Evolutionary conservation across 306 rosid genomes (phyloP).

Genomic region (Fagus crenata): DNA sequence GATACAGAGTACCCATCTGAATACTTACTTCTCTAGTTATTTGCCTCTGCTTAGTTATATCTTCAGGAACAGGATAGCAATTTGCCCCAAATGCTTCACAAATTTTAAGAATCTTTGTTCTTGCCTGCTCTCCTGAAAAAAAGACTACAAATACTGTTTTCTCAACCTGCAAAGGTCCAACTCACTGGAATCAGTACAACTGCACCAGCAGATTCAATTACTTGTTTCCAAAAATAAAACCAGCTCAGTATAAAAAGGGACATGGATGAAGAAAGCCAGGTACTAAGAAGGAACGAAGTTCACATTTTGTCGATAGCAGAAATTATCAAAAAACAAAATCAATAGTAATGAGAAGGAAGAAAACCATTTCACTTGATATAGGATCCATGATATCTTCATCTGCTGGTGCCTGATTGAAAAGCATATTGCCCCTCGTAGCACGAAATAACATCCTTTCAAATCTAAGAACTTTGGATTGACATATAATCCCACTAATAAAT

Average conservation of each 20-base stretch:
- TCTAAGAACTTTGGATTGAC: slow-evolving; percentile 74
- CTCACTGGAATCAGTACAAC: slow-evolving; percentile 25
- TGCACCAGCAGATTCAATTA: slow-evolving; percentile 20
- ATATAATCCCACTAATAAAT: slow-evolving; percentile 91
- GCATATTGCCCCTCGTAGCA: slow-evolving; percentile 98
- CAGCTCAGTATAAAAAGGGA: neutral
- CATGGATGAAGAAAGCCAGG: slow-evolving; percentile 24
- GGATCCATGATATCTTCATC: slow-evolving; percentile 92
- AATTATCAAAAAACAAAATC: slow-evolving; percentile 23
- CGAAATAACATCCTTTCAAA: slow-evolving; percentile 98
- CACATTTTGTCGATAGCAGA: slow-evolving; percentile 3
- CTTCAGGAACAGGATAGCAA: slow-evolving; percentile 98
- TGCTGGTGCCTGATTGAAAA: slow-evolving; percentile 88
- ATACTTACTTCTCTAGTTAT: slow-evolving; percentile 86
- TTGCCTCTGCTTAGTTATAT: slow-evolving; percentile 82
- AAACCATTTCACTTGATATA: slow-evolving; percentile 83
- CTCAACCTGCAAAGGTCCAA: slow-evolving; percentile 69
- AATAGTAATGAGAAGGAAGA: slow-evolving; percentile 38
- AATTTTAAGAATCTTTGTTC: slow-evolving; percentile 88
- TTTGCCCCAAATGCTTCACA: slow-evolving; percentile 97
- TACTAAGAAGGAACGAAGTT: slow-evolving; percentile 7
- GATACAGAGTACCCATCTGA: slow-evolving; percentile 10
- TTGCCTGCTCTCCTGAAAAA: slow-evolving; percentile 96
- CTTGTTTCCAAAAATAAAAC: slow-evolving; percentile 20
- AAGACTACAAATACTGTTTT: slow-evolving; percentile 92